A percentile compares a stretch with the other conserved stretches of the same genome.
phyloP scores from a whole-genome alignment of 2,329 filamentous ascomycete species.

The Fusarium domesticum region DNA sequence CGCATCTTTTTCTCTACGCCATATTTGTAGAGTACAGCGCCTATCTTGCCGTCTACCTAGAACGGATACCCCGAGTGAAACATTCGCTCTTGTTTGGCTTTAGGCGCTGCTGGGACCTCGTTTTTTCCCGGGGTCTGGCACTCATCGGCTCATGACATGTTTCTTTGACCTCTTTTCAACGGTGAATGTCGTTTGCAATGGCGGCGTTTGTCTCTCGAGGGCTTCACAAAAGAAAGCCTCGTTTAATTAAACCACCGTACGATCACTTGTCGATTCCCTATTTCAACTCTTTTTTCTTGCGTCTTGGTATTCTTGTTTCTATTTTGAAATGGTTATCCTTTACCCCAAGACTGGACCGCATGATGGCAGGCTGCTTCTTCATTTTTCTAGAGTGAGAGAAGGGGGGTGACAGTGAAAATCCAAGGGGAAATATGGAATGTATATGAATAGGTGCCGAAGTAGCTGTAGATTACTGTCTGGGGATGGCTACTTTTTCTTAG shows the following conservation, averaged over 20 bases:
- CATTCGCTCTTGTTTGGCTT: background rate
- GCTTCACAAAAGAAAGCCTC: conserved; percentile 15
- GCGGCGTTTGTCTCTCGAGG: conserved; percentile 21
- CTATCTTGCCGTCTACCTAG: background rate
- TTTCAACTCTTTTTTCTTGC: conserved; percentile 9
- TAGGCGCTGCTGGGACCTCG: background rate
- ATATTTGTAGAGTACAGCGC: background rate
- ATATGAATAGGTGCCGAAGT: conserved; percentile 23
- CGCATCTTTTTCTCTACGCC: background rate
- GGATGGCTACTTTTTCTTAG: conserved; percentile 22
- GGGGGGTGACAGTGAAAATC: background rate
- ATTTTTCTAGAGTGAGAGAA: background rate
- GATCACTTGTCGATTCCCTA: conserved; percentile 5
- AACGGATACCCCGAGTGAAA: background rate
- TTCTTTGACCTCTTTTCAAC: conserved; percentile 12
- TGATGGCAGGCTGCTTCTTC: background rate
- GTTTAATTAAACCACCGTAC: conserved; percentile 7
- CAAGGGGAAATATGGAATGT: conserved; percentile 15
- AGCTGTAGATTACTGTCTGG: conserved; percentile 28
- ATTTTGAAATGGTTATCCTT: background rate
- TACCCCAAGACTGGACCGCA: conserved; percentile 3
- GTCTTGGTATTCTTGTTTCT: conserved; percentile 1
- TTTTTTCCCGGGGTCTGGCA: conserved; percentile 6
- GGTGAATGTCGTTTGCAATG: conserved; percentile 14
- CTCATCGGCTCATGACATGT: conserved; percentile 16